Percentiles rank a stretch among this genome's conserved stretches.
These are phyloP conservation scores for Puya raimondii DNA, from an alignment of 176 grass and related monocot genomes.

Conservation along the genomic window DNA sequence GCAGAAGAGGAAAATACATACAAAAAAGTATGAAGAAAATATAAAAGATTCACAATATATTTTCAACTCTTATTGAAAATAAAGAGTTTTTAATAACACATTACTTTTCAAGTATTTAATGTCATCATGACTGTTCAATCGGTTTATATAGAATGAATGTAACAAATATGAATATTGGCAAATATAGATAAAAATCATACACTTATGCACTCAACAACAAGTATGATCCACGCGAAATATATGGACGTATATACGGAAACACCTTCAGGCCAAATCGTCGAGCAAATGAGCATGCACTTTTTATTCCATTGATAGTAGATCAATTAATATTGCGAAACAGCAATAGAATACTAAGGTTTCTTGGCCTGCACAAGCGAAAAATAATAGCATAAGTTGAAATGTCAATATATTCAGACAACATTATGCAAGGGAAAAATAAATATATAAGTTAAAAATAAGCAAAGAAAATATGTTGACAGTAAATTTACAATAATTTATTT, in stretches of 20 bases:
- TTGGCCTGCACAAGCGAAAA: constrained; percentile 38
- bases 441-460: too few relatives aligned
- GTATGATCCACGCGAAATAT: neutral
- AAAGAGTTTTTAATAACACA: neutral
- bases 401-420: neutral
- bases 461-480: too few relatives aligned
- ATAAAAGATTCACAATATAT: constrained; percentile 18
- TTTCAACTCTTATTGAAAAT: constrained; percentile 45
- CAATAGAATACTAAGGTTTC: constrained; percentile 28
- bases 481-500: too few relatives aligned
- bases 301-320: neutral
- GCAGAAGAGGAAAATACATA: too few relatives aligned
- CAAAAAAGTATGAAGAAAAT: too few relatives aligned
- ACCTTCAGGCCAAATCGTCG: constrained; percentile 14
- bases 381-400: neutral
- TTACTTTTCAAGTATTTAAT: constrained; percentile 12
- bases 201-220: neutral
- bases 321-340: neutral
- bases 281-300: neutral
- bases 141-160: constrained; percentile 31
- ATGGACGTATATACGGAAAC: constrained; percentile 6
- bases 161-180: constrained; percentile 21
- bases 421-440: neutral
- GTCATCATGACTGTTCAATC: constrained; percentile 13
- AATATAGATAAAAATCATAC: constrained; percentile 9